These are phyloP conservation scores for Penicillium alfredii DNA, from an alignment of 495 filamentous ascomycete species.

Conservation along the genomic window DNA sequence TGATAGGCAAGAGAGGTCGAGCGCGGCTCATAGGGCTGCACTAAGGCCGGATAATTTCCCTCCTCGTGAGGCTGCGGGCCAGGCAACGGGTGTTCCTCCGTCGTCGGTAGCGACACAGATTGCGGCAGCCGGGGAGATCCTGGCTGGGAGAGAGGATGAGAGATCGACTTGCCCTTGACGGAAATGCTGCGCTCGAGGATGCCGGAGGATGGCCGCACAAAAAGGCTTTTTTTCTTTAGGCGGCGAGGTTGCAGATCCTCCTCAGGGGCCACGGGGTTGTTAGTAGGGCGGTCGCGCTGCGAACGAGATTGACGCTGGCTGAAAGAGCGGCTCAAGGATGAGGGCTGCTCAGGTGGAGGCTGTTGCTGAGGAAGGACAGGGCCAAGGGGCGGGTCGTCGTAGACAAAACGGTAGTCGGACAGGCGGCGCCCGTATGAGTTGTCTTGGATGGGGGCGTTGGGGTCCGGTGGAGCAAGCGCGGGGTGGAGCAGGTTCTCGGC, in stretches of 20 bases:
- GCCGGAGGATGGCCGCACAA: slow-evolving; percentile 16
- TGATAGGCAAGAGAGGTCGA: slow-evolving; percentile 14
- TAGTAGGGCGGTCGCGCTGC: slow-evolving; percentile 24
- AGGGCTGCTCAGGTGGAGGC: slow-evolving; percentile 12
- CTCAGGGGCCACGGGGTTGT: slow-evolving; percentile 15
- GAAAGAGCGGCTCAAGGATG: slow-evolving; percentile 24
- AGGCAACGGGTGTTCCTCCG: no score
- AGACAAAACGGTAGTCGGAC: slow-evolving; percentile 5
- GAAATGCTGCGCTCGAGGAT: slow-evolving; percentile 21
- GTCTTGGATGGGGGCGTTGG: slow-evolving; percentile 16
- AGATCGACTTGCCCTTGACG: slow-evolving; percentile 17
- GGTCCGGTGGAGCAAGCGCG: slow-evolving; percentile 19
- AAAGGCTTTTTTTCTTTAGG: slow-evolving; percentile 11
- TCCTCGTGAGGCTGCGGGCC: no score
- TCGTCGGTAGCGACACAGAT: no score
- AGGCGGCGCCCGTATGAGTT: slow-evolving; percentile 14
- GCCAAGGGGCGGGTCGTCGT: not conserved
- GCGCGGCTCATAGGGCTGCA: slow-evolving; percentile 11
- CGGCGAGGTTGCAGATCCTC: slow-evolving; percentile 17
- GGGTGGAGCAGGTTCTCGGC: slow-evolving; percentile 27
- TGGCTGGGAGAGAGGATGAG: slow-evolving; percentile 21
- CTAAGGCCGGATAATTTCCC: no score
- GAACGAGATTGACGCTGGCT: slow-evolving; percentile 26
- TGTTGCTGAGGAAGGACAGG: slow-evolving; percentile 6
- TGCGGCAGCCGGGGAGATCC: slow-evolving; percentile 18